Base-by-base conservation (phyloP, 129 eudicot genomes). In the Artemisia argyi region DNA sequence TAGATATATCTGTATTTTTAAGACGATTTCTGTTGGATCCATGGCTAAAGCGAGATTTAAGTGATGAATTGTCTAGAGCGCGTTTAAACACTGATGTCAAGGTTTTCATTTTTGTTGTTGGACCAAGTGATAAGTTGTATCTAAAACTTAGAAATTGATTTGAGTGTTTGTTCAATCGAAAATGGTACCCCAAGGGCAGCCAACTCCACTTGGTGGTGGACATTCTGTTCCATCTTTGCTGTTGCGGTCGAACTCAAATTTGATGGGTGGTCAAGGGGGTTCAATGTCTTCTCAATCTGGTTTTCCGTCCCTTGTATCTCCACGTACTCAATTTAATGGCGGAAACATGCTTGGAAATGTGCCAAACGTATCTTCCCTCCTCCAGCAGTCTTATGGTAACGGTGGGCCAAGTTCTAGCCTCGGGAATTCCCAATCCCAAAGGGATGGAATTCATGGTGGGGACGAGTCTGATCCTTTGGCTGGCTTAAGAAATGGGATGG, bases 401-500 rank as follows among this genome's bases (percentile, higher is more conserved):
- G 65, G 74, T 24, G 73, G 66, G 66, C 66, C 53, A 9, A 58
- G 13, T 58, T 69, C 62, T 4, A n/a, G 57, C 16, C 46, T 39
- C 0, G 10, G 46, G 46, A 39, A 39, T 39, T 39, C 46, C 8
- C 46, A 39, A 7, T 39, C 46, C 46, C 59, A 15, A 60, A 59
- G 68, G 60, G 76, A 32, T 59, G 46, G 58, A 5, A 13, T 57
- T 15, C 56, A 69, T 52, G 26, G 11, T 19, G 75, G 75, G 13
- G 75, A 19, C 9, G 75, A 61, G n/a, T 48, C 76, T 61, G 76
- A 72, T 61, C 30, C 68, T 2, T 60, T 60, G 15, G 49, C 76
- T 8, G 26, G 7, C 11, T 47, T 72, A 60, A n/a, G 76, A 72
- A 60, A 72, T 15, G 68, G 96, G 49, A 90, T 88, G 88, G 88